Evolutionary conservation across 1,284 basidiomycete species (phyloP).

Genomic region (Hemileia vastatrix): DNA sequence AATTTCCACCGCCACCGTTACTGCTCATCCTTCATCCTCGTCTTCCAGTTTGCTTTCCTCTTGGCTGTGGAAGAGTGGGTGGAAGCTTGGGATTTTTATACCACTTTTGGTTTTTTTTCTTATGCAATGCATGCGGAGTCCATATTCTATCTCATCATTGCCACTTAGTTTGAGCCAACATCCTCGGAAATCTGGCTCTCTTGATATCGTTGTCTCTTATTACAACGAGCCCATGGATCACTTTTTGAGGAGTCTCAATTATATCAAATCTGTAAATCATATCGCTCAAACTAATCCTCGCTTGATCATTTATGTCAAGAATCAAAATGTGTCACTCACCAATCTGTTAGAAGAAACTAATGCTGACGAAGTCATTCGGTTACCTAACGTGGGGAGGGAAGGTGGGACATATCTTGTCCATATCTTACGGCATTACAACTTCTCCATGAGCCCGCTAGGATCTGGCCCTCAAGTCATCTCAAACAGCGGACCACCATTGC

Average conservation of each 20-base stretch:
- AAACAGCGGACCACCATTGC: background rate
- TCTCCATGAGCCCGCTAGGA: background rate
- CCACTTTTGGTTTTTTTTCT: background rate
- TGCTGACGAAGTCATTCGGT: constrained; percentile 37
- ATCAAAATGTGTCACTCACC: constrained; percentile 22
- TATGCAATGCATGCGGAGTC: constrained; percentile 53
- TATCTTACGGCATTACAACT: constrained; percentile 34
- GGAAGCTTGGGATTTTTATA: background rate
- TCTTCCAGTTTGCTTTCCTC: constrained; percentile 48
- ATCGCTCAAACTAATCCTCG: constrained; percentile 18
- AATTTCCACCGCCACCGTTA: constrained; percentile 1
- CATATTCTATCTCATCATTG: constrained; percentile 50
- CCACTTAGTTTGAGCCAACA: constrained; percentile 64
- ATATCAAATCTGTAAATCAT: constrained; percentile 23
- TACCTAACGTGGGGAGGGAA: constrained; percentile 41
- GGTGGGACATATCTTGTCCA: constrained; percentile 42
- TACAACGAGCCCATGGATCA: constrained; percentile 33
- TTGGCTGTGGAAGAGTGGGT: background rate
- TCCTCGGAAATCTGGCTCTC: constrained; percentile 51
- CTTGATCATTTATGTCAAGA: constrained; percentile 39
- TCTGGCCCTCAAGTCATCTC: too few relatives aligned
- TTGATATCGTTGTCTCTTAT: constrained; percentile 49
- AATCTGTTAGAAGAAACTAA: constrained; percentile 25
- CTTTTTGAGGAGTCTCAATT: constrained; percentile 27
- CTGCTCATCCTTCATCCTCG: constrained; percentile 34